Base-by-base conservation (phyloP, 805 yeast species). In the Kodamaea hsintzibuensis region DNA sequence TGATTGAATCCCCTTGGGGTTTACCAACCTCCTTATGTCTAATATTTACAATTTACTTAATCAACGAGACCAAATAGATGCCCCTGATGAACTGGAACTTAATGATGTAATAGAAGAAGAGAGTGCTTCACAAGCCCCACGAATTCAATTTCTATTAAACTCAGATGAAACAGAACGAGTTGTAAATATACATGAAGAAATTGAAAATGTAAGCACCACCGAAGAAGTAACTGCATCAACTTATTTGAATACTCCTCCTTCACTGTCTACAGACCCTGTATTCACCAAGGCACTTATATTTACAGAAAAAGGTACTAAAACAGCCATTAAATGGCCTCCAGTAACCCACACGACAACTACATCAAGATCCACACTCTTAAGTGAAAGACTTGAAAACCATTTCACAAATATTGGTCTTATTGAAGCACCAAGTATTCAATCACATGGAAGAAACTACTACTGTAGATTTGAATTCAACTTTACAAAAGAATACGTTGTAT, bases 391-490 rank as follows among this genome's bases (percentile, higher is more conserved):
- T 2, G 35, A 30, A 3, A 30, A 30, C 2, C 35, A 9, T 12
- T 8, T 30, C 13, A 12, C 13, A 30, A 30, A 12, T 3, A 30
- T 12, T 3, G 42, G 42, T 16, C 42, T 38, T 16, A 38, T 16
- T 16, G 42, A 14, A 16, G 18, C 6, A 3, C 8, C 42, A 16
- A 14, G 8, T 6, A 7, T 16, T 38, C 14, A 14, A 35, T 16
- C 42, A 7, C 18, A 14, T 13, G 17, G 8, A 9, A 48, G 40
- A 27, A 44, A 45, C 10, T 60, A 52, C 54, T 45, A 51, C 25
- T 63, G 66, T 47, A 33, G 51, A 7, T 19, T 60, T 8, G 47
- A 48, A 8, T 56, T 63, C 35, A 37, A 40, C 2, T 22, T 48
- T 5, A 14, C 33, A 7, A 8, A 12, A 7, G 22, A 48, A 19